A percentile compares a stretch with the other conserved stretches of the same genome.
These are phyloP conservation scores for Funneliformis geosporum DNA, from an alignment of 192 early-diverging fungal genomes.

Conservation along the genomic window DNA sequence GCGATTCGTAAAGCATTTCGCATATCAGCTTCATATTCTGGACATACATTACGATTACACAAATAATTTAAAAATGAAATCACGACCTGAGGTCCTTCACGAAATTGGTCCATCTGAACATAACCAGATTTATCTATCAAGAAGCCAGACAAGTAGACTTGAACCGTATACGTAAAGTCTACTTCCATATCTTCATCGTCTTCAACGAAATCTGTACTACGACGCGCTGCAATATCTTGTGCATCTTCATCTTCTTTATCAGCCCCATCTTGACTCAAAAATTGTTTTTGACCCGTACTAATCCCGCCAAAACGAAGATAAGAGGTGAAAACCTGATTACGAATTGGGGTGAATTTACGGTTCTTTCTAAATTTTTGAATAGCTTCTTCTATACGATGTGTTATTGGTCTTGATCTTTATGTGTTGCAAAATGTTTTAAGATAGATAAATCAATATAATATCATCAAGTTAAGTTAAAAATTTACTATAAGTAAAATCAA, in stretches of 20 bases:
- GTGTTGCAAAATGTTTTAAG: too few relatives aligned
- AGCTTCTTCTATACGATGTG: constrained; percentile 53
- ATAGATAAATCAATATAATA: background rate
- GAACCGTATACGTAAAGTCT: constrained; percentile 47
- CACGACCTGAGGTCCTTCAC: constrained; percentile 44
- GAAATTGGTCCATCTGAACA: constrained; percentile 51
- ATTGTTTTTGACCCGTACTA: constrained; percentile 50
- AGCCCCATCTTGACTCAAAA: constrained; percentile 43
- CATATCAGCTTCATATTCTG: constrained; percentile 56
- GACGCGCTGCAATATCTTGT: constrained; percentile 41
- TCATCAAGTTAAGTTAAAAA: background rate
- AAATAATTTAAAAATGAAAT: constrained; percentile 54
- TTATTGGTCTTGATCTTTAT: constrained; percentile 43
- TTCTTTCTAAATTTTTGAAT: constrained; percentile 56
- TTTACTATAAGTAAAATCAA: background rate
- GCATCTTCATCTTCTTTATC: constrained; percentile 47
- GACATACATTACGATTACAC: constrained; percentile 47
- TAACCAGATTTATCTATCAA: constrained; percentile 50
- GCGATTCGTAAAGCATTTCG: constrained; percentile 43
- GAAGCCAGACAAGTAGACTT: constrained; percentile 53
- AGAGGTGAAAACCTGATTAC: constrained; percentile 46
- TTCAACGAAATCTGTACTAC: constrained; percentile 43
- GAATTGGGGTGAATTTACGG: constrained; percentile 48
- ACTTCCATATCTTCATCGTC: constrained; percentile 44
- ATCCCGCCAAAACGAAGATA: constrained; percentile 60